A percentile compares a stretch with the other conserved stretches of the same genome.
phyloP scores from a whole-genome alignment of 441 rosid species.

The Populus hybrid region DNA sequence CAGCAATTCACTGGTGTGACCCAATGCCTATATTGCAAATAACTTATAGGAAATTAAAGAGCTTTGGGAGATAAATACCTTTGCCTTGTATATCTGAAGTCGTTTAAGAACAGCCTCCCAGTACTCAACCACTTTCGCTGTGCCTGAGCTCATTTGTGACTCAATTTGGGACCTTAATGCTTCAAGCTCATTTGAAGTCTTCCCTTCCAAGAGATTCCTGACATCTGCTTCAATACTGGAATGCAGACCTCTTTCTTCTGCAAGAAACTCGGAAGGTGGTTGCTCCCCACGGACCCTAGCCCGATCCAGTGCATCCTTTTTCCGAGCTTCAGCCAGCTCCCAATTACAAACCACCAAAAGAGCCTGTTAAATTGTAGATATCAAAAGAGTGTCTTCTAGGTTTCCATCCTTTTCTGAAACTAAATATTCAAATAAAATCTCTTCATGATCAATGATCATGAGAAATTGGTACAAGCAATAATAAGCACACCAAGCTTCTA shows the following conservation, averaged over 20 bases:
- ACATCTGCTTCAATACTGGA: constrained; percentile 84
- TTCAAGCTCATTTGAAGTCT: constrained; percentile 66
- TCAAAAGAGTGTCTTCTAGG: constrained; percentile 4
- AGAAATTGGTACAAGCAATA: not conserved
- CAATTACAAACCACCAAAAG: constrained; percentile 85
- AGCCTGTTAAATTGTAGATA: constrained; percentile 47
- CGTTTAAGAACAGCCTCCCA: constrained; percentile 95
- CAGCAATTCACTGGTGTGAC: constrained; percentile 25
- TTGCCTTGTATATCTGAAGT: constrained; percentile 82
- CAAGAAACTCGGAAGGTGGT: constrained; percentile 87
- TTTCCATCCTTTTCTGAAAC: not conserved
- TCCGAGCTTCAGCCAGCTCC: constrained; percentile 93
- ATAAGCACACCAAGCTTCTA: not conserved
- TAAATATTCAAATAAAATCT: not conserved
- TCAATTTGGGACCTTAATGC: constrained; percentile 64
- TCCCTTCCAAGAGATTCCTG: constrained; percentile 68
- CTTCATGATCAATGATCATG: not conserved
- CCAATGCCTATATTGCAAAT: not conserved
- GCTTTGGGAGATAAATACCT: constrained; percentile 40
- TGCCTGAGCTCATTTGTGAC: constrained; percentile 78
- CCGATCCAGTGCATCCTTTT: constrained; percentile 82
- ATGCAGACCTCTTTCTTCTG: constrained; percentile 92
- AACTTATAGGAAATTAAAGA: not conserved
- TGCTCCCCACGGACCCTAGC: constrained; percentile 94
- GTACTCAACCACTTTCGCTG: constrained; percentile 91